Base-by-base conservation (phyloP, 2,329 filamentous ascomycete genomes). In the Fusarium sp. region DNA sequence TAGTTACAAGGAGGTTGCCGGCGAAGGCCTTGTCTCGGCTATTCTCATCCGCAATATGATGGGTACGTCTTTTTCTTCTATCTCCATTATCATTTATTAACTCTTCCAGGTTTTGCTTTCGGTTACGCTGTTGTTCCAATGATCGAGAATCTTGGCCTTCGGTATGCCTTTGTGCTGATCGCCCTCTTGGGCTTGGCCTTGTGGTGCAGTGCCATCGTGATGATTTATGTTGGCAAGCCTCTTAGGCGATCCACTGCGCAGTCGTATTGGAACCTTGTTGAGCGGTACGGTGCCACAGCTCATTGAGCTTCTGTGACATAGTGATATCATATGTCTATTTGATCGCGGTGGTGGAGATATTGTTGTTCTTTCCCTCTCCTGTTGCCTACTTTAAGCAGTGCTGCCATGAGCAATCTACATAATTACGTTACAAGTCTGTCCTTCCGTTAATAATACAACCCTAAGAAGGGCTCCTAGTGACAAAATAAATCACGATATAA, bases 1-100 rank as follows among this genome's bases (percentile, higher is more conserved):
- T 36, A 74, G 73, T 51, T 75, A 73, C 47, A 73, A 74, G 37
- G 73, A 73, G 47, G 60, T 74, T 40, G 68, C 70, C 2, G 73
- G 73, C 16, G 70, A 73, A 18, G 66, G 64, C 6, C 37, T 74
- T 12, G 68, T 72, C 30, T 73, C 72, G 2, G 65, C 60, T 3
- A 75, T 72, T 12, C 43, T 75, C 37, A 71, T 75, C 27, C 72
- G 73, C 34, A 73, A 73, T 37, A 47, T 68, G 18, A 74, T 75
- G 66, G 72, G 70, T 73, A 50, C 23, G 47, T 50, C 11, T 36
- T 9, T 31, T 34, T 3, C 5, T 15, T 36, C 11, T 23, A 6
- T 1, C 23, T 36, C 30, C 23, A 2, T 0, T 34, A 0, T 7
- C 18, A 13, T 7, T 50, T 16, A 2, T 18, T 50, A 6, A 50